A percentile compares a stretch with the other conserved stretches of the same genome.
Evolutionary conservation across 805 yeast species (phyloP).

Genomic region (Kurtzmaniella fragi): DNA sequence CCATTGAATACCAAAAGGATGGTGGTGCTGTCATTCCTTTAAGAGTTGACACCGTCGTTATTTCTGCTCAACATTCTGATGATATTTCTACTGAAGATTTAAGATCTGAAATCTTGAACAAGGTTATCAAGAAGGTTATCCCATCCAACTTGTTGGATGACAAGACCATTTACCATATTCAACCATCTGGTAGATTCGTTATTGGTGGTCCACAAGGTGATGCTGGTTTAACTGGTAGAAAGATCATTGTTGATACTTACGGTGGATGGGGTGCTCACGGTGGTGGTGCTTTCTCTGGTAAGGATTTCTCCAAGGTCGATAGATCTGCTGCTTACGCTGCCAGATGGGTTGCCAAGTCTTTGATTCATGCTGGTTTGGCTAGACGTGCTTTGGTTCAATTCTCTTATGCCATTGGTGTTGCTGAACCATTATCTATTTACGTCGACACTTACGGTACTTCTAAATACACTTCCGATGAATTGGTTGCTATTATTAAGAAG

Average conservation of each 20-base stretch:
- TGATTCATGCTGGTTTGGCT: constrained; percentile 90
- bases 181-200: constrained; percentile 99
- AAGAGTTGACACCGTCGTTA: constrained; percentile 96
- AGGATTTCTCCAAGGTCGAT: constrained; percentile 99
- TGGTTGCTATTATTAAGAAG: constrained; percentile 84
- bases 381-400: constrained; percentile 97
- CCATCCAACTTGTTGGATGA: constrained; percentile 89
- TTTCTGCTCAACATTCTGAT: constrained; percentile 97
- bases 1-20: constrained; percentile 91
- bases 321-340: constrained; percentile 99
- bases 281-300: constrained; percentile 99
- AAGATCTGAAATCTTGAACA: constrained; percentile 69
- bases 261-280: constrained; percentile 99
- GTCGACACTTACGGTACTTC: constrained; percentile 99
- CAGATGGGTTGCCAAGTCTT: constrained; percentile 99
- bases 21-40: constrained; percentile 93
- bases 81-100: constrained; percentile 90
- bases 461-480: constrained; percentile 79
- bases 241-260: constrained; percentile 98
- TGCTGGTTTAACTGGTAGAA: constrained; percentile 99
- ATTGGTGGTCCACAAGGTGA: constrained; percentile 99
- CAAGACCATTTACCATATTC: constrained; percentile 95
- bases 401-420: constrained; percentile 99
- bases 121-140: constrained; percentile 86
- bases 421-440: constrained; percentile 96